Percentiles rank a stretch among this genome's conserved stretches.
Evolutionary conservation across 805 yeast species (phyloP).

Genomic region (Teunomyces barrocoloradensis): DNA sequence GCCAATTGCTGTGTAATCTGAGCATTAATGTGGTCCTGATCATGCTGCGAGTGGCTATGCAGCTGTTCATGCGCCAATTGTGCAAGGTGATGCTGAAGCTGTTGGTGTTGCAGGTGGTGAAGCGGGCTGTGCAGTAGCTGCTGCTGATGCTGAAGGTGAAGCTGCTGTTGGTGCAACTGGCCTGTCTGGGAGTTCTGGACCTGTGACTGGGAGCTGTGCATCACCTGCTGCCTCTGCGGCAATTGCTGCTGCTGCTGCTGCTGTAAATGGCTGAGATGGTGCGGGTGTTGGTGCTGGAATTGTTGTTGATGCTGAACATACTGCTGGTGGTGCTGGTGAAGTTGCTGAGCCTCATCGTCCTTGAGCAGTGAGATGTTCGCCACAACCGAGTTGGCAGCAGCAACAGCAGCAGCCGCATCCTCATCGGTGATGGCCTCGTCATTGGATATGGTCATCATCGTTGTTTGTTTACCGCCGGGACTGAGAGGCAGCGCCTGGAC

Average conservation of each 20-base stretch:
- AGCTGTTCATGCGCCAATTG: slow-evolving; percentile 10
- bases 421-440: slow-evolving; percentile 11
- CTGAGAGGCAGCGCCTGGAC: background rate
- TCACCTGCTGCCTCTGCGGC: slow-evolving; percentile 8
- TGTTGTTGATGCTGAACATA: slow-evolving; percentile 10
- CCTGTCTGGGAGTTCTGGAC: background rate
- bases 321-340: slow-evolving; percentile 7
- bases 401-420: slow-evolving; percentile 12
- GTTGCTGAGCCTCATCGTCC: slow-evolving; percentile 11
- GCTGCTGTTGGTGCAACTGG: slow-evolving; percentile 8
- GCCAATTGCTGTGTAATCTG: slow-evolving; percentile 9
- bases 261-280: slow-evolving; percentile 11
- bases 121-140: slow-evolving; percentile 7
- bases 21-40: slow-evolving; percentile 10
- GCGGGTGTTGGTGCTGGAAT: slow-evolving; percentile 12
- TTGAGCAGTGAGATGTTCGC: slow-evolving; percentile 7
- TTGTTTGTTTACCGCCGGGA: slow-evolving; percentile 1
- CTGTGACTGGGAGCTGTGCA: background rate
- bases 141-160: slow-evolving; percentile 6
- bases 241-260: slow-evolving; percentile 7
- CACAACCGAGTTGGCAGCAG: slow-evolving; percentile 11
- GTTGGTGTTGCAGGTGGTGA: slow-evolving; percentile 14
- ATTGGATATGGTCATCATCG: slow-evolving; percentile 9
- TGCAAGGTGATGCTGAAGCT: slow-evolving; percentile 12
- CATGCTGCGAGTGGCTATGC: slow-evolving; percentile 10